A percentile compares a stretch with the other conserved stretches of the same genome.
phyloP scores from a whole-genome alignment of 2,329 filamentous ascomycete genomes.

The Alternaria burnsii region DNA sequence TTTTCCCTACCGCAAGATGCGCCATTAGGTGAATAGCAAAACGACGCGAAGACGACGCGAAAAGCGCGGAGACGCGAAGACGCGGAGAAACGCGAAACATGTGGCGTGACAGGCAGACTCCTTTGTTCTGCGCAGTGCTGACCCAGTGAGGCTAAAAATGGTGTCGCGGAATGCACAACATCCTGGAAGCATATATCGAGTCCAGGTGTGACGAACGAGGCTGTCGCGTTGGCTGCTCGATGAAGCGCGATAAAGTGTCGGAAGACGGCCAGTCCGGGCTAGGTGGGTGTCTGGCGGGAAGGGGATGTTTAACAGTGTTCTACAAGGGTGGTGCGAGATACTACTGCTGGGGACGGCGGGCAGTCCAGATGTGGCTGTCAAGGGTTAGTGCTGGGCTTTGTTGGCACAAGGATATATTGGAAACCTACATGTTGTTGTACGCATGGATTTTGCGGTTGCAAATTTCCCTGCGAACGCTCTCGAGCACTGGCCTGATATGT shows the following conservation, averaged over 20 bases:
- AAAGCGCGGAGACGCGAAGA: not conserved
- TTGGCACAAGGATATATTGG: not conserved
- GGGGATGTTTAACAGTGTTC: constrained; percentile 13
- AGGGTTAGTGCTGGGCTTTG: constrained; percentile 28
- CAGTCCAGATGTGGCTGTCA: constrained; percentile 58
- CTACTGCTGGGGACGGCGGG: constrained; percentile 55
- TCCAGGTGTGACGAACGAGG: constrained; percentile 16
- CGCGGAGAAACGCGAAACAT: not conserved
- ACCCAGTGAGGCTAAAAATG: constrained; percentile 5
- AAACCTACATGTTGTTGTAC: constrained; percentile 79
- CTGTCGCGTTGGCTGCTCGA: constrained; percentile 10
- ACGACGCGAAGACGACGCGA: not conserved
- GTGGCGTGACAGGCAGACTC: not conserved
- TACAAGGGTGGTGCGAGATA: constrained; percentile 21
- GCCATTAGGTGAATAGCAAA: constrained; percentile 15
- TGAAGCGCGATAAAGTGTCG: not conserved
- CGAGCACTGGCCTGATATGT: constrained; percentile 69
- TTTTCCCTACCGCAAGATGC: constrained; percentile 19
- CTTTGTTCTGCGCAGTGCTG: not conserved
- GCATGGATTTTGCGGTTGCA: constrained; percentile 72
- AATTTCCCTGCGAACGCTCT: constrained; percentile 72
- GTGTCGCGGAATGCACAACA: constrained; percentile 14
- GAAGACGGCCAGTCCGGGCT: constrained; percentile 3
- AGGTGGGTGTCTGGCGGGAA: constrained; percentile 6
- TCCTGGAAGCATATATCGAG: not conserved